phyloP scores from a whole-genome alignment of 2,329 filamentous ascomycete species.

The Tolypocladium nubicola region DNA sequence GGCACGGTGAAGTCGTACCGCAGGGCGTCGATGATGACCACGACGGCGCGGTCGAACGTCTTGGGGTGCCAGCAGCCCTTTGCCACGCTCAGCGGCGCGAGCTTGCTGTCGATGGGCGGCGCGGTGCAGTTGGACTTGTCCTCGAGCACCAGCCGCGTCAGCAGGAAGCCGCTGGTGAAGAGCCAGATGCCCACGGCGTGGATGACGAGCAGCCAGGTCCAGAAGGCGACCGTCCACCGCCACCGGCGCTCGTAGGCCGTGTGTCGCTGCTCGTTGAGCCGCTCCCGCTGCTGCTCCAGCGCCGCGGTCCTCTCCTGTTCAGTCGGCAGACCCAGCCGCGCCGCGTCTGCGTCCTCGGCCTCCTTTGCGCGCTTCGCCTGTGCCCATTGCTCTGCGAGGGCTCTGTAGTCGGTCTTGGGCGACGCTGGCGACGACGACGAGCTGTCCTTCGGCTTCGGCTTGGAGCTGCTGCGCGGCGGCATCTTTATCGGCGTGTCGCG shows the following conservation, averaged over 20 bases:
- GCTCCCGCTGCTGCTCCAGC: constrained; percentile 32
- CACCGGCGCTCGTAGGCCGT: constrained; percentile 40
- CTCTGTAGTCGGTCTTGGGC: constrained; percentile 34
- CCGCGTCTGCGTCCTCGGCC: constrained; percentile 24
- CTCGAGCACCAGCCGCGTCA: constrained; percentile 73
- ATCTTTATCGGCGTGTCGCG: constrained; percentile 11
- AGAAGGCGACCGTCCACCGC: constrained; percentile 55
- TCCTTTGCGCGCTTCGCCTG: constrained; percentile 41
- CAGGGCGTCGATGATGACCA: constrained; percentile 85
- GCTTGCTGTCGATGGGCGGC: constrained; percentile 50
- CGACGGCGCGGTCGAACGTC: constrained; percentile 81
- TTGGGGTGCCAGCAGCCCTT: constrained; percentile 93
- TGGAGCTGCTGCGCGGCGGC: constrained; percentile 14
- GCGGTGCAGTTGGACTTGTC: constrained; percentile 60
- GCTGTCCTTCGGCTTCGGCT: constrained; percentile 12
- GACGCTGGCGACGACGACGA: constrained; percentile 5
- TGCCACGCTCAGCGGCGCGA: constrained; percentile 31
- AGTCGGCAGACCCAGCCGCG: constrained; percentile 16
- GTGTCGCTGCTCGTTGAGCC: constrained; percentile 37
- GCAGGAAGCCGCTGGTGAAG: constrained; percentile 89
- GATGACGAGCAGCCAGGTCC: constrained; percentile 58
- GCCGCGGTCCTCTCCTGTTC: constrained; percentile 23
- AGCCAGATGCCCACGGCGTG: constrained; percentile 78
- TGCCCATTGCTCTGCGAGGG: constrained; percentile 42
- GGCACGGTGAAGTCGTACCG: constrained; percentile 96